Base-by-base conservation (phyloP, 2,329 filamentous ascomycete genomes). In the Sclerotinia glacialis region DNA sequence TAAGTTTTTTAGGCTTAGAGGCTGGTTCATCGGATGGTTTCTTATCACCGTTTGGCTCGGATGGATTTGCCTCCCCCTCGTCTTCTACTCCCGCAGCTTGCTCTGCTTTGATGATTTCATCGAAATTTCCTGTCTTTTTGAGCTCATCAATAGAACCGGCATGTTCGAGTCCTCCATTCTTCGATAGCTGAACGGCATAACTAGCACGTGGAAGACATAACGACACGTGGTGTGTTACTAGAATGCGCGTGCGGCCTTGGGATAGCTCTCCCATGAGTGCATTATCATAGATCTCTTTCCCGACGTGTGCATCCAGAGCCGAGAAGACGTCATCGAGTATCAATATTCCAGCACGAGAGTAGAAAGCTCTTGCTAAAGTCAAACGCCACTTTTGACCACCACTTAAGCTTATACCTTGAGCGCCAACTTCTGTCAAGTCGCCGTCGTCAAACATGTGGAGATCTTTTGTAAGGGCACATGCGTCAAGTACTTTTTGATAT, bases 361-460 rank as follows among this genome's bases (percentile, higher is more conserved):
- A 94, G 34, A 94, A 81, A 1, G 91, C 90, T 60, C 91, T 82
- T 1, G 91, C 91, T 69, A 95, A 85, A 1, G 89, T 90, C 42
- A 94, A 83, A 54, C 91, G 85, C 89, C 90, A 93, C 73, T 90
- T 89, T 77, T 95, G 92, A 0, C 91, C 91, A 69, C 92, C 91
- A 69, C 88, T 92, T 2, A 95, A 81, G 72, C 92, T 92, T 71
- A 93, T 90, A 5, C 91, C 92, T 69, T 93, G 92, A 3, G 90
- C 89, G 14, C 91, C 92, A 62, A 94, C 89, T 73, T 93, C 89
- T 0, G 92, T 95, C 65, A 84, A 77, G 71, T 94, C 90, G 9
- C 91, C 91, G 73, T 93, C 89, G 0, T 85, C 79, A 18, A 95
- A 81, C 79, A 91, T 90, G 21, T 87, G 83, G 42, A 95, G 79